A percentile compares a stretch with the other conserved stretches of the same genome.
These are phyloP conservation scores for Meyerozyma carpophila DNA, from an alignment of 1,139 yeast species.

Conservation along the genomic window DNA sequence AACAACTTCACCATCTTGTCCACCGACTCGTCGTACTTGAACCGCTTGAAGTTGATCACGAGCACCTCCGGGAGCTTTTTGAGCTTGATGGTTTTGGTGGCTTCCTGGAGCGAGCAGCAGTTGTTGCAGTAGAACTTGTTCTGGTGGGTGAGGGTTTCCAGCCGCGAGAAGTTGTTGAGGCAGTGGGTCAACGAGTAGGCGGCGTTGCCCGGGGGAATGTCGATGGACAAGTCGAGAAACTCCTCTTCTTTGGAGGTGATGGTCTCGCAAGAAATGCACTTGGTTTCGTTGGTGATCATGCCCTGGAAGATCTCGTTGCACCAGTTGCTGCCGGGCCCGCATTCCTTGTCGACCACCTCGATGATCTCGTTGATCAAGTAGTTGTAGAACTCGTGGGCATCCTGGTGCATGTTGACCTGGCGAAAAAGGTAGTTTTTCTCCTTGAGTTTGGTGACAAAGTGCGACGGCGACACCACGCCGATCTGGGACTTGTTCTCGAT, in stretches of 20 bases:
- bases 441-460: slow-evolving; percentile 69
- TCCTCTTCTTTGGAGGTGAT: slow-evolving; percentile 79
- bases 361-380: slow-evolving; percentile 77
- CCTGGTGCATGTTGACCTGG: slow-evolving; percentile 89
- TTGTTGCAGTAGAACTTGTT: slow-evolving; percentile 91
- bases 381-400: slow-evolving; percentile 94
- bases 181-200: slow-evolving; percentile 66
- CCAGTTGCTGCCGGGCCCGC: slow-evolving; percentile 38
- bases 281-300: slow-evolving; percentile 76
- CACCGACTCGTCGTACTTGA: slow-evolving; percentile 81
- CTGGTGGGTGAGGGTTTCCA: slow-evolving; percentile 79
- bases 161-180: slow-evolving; percentile 73
- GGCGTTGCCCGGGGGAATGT: slow-evolving; percentile 66
- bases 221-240: slow-evolving; percentile 82
- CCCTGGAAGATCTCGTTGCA: slow-evolving; percentile 82
- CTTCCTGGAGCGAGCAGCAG: slow-evolving; percentile 90
- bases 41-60: slow-evolving; percentile 82
- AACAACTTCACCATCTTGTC: slow-evolving; percentile 83
- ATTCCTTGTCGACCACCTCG: slow-evolving; percentile 53
- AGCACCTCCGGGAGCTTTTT: slow-evolving; percentile 73
- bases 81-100: slow-evolving; percentile 84
- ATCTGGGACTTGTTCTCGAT: slow-evolving; percentile 61
- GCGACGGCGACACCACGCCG: slow-evolving; percentile 82
- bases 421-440: slow-evolving; percentile 80
- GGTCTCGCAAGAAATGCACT: slow-evolving; percentile 88